A percentile compares a stretch with the other conserved stretches of the same genome.
phyloP scores from a whole-genome alignment of 1,284 basidiomycete species.

The Leccinum subrobustum region DNA sequence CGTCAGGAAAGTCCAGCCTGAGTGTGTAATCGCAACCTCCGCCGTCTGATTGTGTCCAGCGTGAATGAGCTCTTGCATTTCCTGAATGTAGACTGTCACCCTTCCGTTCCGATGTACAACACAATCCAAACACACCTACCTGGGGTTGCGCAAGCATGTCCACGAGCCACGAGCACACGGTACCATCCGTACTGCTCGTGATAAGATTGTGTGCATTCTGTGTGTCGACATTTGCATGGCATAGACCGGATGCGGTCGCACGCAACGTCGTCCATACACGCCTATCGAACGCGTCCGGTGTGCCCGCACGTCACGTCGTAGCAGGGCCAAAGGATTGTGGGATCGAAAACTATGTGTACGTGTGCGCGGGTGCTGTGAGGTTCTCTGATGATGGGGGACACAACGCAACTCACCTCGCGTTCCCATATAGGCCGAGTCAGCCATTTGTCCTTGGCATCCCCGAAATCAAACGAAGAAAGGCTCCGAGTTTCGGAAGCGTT shows the following conservation, averaged over 20 bases:
- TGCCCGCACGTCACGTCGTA: no score
- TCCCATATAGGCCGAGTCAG: no score
- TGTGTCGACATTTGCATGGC: conserved; percentile 96
- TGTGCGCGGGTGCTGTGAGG: no score
- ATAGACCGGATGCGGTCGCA: conserved; percentile 77
- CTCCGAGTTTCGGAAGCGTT: no score
- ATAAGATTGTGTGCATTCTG: conserved; percentile 98
- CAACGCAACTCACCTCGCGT: no score
- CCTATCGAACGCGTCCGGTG: no score
- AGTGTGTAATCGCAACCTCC: conserved; percentile 87
- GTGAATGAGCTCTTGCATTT: conserved; percentile 86
- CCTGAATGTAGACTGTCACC: conserved; percentile 46
- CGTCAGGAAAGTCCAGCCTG: conserved; percentile 84
- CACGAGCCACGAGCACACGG: conserved; percentile 95
- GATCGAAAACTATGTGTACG: no score
- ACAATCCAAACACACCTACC: conserved; percentile 40
- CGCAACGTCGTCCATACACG: no score
- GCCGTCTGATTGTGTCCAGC: conserved; percentile 91
- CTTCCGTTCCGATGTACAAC: background rate
- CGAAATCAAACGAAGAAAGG: no score
- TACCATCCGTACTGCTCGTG: conserved; percentile 93
- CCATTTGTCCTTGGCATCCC: no score
- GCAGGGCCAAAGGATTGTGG: no score
- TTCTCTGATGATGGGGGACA: no score
- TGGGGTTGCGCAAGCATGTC: conserved; percentile 98